These are phyloP conservation scores for Eucalyptus urophylla DNA, from an alignment of 345 rosid genomes.

Conservation along the genomic window DNA sequence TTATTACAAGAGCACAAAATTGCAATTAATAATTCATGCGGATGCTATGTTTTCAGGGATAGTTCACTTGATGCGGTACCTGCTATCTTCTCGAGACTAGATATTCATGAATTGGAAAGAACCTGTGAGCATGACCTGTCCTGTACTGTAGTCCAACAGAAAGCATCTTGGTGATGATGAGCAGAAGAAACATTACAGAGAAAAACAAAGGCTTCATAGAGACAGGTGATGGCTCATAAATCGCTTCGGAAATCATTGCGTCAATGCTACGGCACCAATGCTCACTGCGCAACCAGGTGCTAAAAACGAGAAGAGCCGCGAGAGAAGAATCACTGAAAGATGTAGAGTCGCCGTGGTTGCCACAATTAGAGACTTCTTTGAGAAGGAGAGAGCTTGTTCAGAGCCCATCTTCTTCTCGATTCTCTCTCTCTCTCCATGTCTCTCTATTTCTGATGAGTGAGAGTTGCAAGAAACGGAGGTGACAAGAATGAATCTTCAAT, in stretches of 20 bases:
- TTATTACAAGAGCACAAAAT: background rate
- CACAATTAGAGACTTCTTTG: background rate
- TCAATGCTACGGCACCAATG: background rate
- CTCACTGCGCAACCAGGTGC: conserved; percentile 33
- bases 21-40: background rate
- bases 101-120: background rate
- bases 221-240: background rate
- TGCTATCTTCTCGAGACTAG: background rate
- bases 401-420: background rate
- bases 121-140: background rate
- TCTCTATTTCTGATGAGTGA: background rate
- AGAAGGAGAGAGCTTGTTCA: background rate
- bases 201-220: background rate
- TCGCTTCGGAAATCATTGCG: background rate
- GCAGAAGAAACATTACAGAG: background rate
- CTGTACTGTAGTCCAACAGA: background rate
- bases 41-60: background rate
- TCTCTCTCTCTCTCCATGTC: background rate
- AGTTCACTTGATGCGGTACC: background rate
- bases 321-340: background rate
- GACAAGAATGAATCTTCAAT: background rate
- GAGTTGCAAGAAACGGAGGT: background rate
- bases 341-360: background rate
- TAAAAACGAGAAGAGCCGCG: conserved; percentile 10
- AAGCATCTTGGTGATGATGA: background rate